Base-by-base conservation (phyloP, 2,329 filamentous ascomycete species). In the Chrysosporium queenslandicum region DNA sequence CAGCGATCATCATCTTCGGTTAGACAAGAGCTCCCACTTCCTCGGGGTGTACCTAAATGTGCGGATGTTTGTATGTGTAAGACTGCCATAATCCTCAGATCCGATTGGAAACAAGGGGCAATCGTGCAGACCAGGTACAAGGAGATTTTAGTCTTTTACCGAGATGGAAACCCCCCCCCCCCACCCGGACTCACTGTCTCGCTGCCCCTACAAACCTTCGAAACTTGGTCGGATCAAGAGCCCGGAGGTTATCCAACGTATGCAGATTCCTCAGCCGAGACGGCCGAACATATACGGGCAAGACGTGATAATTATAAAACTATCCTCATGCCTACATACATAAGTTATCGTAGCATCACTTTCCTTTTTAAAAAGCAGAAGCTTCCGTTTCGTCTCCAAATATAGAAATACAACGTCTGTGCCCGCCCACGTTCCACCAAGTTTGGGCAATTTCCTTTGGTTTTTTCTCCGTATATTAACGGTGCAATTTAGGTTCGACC, bases 391-490 rank as follows among this genome's bases (percentile, higher is more conserved):
- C 49, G 34, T 37, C 18, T 37, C 49, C 49, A 51, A 51, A 45
- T 51, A 51, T 51, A 51, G 49, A 27, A 25, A 25, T 23, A 45
- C 34, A 37, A 37, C 29, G 49, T 51, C 49, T 37, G 49, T 51
- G 39, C 40, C 49, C 39, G 7, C 18, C 9, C 27, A 4, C 27
- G 27, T 29, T 29, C 9, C 9, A 37, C 18, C 4, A 42, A 34
- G 25, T 25, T 21, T 34, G 7, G 16, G 27, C n/a, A 14, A 16
- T 43, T 18, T 4, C 34, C 18, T 7, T 3, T 20, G 12, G 3
- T 41, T 18, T 9, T n/a, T 4, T 12, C 2, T n/a, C 23, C 21
- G 21, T 25, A 20, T 32, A 21, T 46, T 21, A 16, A 29, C 18
- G 23, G 1, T 27, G 21, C 40, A 27, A 27, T 43, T 6, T 40